Evolutionary conservation across 495 filamentous ascomycete genomes (phyloP), one percentile per base, ranked within the genome.

Genomic region (Bombardia bombarda): DNA sequence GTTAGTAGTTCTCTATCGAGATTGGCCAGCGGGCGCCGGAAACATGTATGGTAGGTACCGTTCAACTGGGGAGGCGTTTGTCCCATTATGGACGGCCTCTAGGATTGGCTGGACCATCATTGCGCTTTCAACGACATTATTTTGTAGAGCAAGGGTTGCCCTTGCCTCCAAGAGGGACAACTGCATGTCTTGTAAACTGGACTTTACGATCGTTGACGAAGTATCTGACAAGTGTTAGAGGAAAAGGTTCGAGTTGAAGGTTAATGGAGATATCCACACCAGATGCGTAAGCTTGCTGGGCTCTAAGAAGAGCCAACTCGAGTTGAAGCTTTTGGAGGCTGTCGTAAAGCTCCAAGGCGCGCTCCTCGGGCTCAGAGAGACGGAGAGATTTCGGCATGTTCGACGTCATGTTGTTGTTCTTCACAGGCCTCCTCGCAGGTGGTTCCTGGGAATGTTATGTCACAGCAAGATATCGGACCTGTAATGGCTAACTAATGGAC

Each of bases 41-140:
- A 18, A 23, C 14, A 40, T 26, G 40, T 31, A 40, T 40, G 9
- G 9, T 18, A n/a, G n/a, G 25, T 74, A 87, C 85, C 81, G 72
- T 61, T 90, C 84, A 47, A 78, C 65, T 33, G 73, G 73, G 3
- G 75, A 78, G n/a, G 75, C 69, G 34, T 77, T 73, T 3, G 73
- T 78, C 35, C 79, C 83, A 37, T 78, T 65, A 56, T 90, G 84
- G 39, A 88, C 75, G 1, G 86, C 82, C 54, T 85, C 87, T 39
- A 93, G 63, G 36, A 80, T 80, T 8, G 86, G 86, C 53, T 85
- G 81, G 18, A 79, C 77, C 49, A 76, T 74, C 45, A 90, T 61
- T 20, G 84, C 75, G 38, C 68, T 79, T 37, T 78, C 74, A 10
- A 83, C 62, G n/a, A 86, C 74, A 47, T 75, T 77, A 51, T 78